These are phyloP conservation scores for Parathielavia hyrcaniae DNA, from an alignment of 495 filamentous ascomycete species.

Conservation along the genomic window DNA sequence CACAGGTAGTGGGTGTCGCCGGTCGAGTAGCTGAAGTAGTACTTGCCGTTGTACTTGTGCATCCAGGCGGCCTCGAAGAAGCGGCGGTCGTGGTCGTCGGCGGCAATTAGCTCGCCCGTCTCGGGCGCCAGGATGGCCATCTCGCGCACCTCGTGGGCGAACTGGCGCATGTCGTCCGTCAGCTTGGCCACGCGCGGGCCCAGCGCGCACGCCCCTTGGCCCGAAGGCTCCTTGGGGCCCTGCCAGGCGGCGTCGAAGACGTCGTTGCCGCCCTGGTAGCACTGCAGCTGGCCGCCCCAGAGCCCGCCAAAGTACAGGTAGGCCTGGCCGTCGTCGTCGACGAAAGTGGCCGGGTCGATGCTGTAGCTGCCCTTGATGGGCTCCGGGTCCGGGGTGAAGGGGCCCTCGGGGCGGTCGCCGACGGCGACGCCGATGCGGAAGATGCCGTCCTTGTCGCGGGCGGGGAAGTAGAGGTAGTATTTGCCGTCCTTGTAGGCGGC, in stretches of 20 bases:
- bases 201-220: constrained; percentile 44
- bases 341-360: constrained; percentile 60
- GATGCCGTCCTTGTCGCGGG: constrained; percentile 50
- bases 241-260: constrained; percentile 45
- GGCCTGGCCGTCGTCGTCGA: constrained; percentile 54
- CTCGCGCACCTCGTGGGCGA: constrained; percentile 45
- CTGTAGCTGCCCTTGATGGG: constrained; percentile 54
- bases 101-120: constrained; percentile 50
- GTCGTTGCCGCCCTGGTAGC: constrained; percentile 41
- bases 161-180: constrained; percentile 54
- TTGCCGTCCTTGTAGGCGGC: constrained; percentile 53
- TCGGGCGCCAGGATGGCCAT: constrained; percentile 53
- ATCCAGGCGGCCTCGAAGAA: constrained; percentile 78
- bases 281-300: constrained; percentile 67
- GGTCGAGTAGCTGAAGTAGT: constrained; percentile 73
- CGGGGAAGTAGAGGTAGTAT: constrained; percentile 62
- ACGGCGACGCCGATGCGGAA: constrained; percentile 62
- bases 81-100: constrained; percentile 63
- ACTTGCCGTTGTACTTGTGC: constrained; percentile 57
- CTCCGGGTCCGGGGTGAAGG: constrained; percentile 52
- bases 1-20: constrained; percentile 67
- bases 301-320: constrained; percentile 62
- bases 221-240: constrained; percentile 51
- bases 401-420: constrained; percentile 49
- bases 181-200: constrained; percentile 57